Percentiles rank a stretch among this genome's conserved stretches.
Evolutionary conservation across 768 basidiomycete species (phyloP).

Genomic region (Paxillus rubicundulus): DNA sequence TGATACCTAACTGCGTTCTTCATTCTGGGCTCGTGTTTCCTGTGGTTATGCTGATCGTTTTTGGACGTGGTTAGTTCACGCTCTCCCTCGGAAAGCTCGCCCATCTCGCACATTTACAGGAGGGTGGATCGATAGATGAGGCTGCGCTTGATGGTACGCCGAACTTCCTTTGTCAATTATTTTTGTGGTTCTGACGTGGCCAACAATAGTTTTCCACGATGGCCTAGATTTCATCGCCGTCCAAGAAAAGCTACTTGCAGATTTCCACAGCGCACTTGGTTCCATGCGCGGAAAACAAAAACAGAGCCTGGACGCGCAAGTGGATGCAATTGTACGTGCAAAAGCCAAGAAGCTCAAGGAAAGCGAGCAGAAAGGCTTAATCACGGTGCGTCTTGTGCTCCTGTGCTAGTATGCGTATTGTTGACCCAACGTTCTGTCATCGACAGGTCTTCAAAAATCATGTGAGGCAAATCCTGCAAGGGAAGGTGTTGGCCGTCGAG

Average conservation of each 20-base stretch:
- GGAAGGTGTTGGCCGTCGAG: slow-evolving; percentile 71
- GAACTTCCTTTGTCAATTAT: neutral
- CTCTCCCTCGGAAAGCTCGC: slow-evolving; percentile 88
- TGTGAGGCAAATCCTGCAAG: slow-evolving; percentile 67
- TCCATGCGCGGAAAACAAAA: slow-evolving; percentile 51
- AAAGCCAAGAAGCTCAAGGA: slow-evolving; percentile 45
- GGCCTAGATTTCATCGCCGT: slow-evolving; percentile 85
- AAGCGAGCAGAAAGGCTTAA: slow-evolving; percentile 50
- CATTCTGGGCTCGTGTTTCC: neutral
- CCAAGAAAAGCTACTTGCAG: slow-evolving; percentile 64
- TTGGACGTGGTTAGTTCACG: slow-evolving; percentile 58
- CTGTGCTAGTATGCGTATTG: neutral
- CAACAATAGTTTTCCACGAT: slow-evolving; percentile 73
- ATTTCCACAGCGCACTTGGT: slow-evolving; percentile 52
- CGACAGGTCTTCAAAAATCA: slow-evolving; percentile 67
- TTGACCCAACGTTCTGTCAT: neutral
- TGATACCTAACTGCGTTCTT: neutral
- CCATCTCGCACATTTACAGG: slow-evolving; percentile 62
- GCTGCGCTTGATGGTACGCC: slow-evolving; percentile 53
- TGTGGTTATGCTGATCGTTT: slow-evolving; percentile 4
- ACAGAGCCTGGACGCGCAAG: slow-evolving; percentile 65
- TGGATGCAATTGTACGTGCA: slow-evolving; percentile 56
- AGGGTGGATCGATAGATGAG: slow-evolving; percentile 46
- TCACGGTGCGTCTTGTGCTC: slow-evolving; percentile 26
- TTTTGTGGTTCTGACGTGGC: slow-evolving; percentile 4